Conservation (phyloP, 2,329 filamentous ascomycete genomes). For the Periconia macrospinosa region DNA sequence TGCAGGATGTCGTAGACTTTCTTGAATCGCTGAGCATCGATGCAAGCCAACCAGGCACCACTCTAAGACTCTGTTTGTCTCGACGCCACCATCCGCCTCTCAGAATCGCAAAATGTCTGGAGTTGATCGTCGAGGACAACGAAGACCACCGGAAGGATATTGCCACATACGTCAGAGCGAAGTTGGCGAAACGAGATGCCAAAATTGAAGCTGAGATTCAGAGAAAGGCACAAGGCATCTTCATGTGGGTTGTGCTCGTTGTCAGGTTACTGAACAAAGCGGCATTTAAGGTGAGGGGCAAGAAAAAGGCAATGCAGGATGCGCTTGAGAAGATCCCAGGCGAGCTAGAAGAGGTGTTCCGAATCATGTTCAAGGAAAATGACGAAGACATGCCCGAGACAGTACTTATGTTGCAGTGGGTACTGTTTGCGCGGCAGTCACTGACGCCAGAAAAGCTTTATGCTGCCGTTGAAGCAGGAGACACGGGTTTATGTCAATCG, state of each 20-base stretch:
- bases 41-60: conserved; percentile 37
- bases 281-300: conserved; percentile 24
- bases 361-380: background rate
- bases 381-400: conserved; percentile 3
- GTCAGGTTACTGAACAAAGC: conserved; percentile 49
- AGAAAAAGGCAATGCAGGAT: conserved; percentile 20
- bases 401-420: conserved; percentile 3
- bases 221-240: conserved; percentile 29
- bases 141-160: conserved; percentile 41
- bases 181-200: conserved; percentile 12
- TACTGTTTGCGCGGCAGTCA: conserved; percentile 1
- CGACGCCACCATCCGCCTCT: conserved; percentile 43
- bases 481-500: conserved; percentile 10
- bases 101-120: conserved; percentile 25
- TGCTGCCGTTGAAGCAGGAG: conserved; percentile 5
- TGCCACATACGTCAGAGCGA: conserved; percentile 14
- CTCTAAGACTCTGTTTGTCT: conserved; percentile 4
- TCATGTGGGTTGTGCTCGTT: conserved; percentile 40
- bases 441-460: conserved; percentile 7
- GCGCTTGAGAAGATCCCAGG: conserved; percentile 23
- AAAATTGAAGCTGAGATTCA: conserved; percentile 31
- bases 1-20: conserved; percentile 46
- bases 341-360: conserved; percentile 4
- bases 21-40: conserved; percentile 43
- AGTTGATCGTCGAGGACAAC: conserved; percentile 38